phyloP scores from a whole-genome alignment of 768 basidiomycete species.

The Tricholoma sp. region DNA sequence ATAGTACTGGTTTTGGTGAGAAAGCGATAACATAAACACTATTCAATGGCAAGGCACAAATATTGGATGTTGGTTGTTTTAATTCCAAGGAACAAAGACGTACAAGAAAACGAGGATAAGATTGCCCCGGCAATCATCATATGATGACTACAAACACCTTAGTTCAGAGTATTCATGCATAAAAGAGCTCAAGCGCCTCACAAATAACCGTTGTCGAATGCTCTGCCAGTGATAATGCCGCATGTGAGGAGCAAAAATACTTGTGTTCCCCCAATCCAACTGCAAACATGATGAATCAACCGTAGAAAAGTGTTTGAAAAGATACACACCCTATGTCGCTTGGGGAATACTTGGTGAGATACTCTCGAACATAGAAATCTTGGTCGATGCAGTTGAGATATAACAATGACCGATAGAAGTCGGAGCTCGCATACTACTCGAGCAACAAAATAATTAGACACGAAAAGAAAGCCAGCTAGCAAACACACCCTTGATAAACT shows the following conservation, averaged over 20 bases:
- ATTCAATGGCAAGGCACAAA: conserved; percentile 26
- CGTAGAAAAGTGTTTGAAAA: conserved; percentile 28
- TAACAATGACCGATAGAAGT: not conserved
- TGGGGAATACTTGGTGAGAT: conserved; percentile 25
- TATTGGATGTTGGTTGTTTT: not conserved
- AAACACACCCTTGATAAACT: conserved; percentile 20
- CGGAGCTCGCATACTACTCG: not conserved
- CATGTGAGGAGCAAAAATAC: conserved; percentile 39
- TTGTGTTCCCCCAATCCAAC: conserved; percentile 45
- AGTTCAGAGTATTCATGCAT: not conserved
- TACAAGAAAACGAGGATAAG: conserved; percentile 22
- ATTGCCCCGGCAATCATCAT: conserved; percentile 40
- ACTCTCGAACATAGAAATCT: conserved; percentile 29
- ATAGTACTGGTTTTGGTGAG: conserved; percentile 33
- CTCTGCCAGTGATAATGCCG: conserved; percentile 41
- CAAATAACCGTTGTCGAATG: conserved; percentile 53
- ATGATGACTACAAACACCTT: conserved; percentile 27
- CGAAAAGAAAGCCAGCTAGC: not conserved
- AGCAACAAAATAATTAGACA: not conserved
- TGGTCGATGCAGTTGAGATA: not conserved
- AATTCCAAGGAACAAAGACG: not conserved
- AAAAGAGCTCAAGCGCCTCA: conserved; percentile 15
- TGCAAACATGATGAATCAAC: conserved; percentile 8
- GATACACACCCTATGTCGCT: conserved; percentile 19
- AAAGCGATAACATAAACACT: conserved; percentile 43